Evolutionary conservation across 352 stramenopile species (phyloP).

Genomic region (Phytophthora palmivora): DNA sequence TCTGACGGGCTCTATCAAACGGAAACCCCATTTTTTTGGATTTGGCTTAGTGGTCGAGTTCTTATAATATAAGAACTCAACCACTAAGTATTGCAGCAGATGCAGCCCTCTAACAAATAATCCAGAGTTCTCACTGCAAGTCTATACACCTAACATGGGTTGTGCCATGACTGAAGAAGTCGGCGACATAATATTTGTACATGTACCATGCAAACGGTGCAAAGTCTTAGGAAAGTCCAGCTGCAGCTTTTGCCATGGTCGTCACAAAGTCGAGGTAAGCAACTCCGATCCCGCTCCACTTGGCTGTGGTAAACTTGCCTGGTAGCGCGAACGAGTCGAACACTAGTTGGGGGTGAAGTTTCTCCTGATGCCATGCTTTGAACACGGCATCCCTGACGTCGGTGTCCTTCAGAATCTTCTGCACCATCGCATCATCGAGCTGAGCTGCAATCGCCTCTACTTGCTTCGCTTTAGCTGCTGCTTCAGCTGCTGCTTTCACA

Average conservation of each 20-base stretch:
- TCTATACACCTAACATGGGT: too few species aligned
- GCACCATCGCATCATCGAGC: slow-evolving; percentile 6
- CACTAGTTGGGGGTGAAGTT: slow-evolving; percentile 5
- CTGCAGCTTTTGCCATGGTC: slow-evolving; percentile 10
- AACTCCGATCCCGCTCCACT: slow-evolving; percentile 6
- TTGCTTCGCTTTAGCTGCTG: slow-evolving; percentile 4
- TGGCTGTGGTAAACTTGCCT: slow-evolving; percentile 4
- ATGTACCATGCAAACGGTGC: too few species aligned
- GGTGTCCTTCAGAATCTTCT: slow-evolving; percentile 8
- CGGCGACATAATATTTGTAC: too few species aligned
- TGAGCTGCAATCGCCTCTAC: slow-evolving; percentile 9
- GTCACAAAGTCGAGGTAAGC: slow-evolving; percentile 5
- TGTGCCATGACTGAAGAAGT: too few species aligned
- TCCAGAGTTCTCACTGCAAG: too few species aligned
- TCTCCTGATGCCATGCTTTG: slow-evolving; percentile 1
- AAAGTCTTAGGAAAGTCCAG: too few species aligned
- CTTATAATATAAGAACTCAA: too few species aligned
- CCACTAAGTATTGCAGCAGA: too few species aligned
- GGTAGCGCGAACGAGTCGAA: slow-evolving; percentile 9
- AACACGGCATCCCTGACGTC: slow-evolving; percentile 1
- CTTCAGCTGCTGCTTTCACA: slow-evolving; percentile 12
- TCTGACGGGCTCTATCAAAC: too few species aligned
- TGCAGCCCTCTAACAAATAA: too few species aligned
- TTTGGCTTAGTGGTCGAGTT: too few species aligned
- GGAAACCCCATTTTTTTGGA: too few species aligned